phyloP scores from a whole-genome alignment of 306 rosid genomes.

The Vicia villosa region DNA sequence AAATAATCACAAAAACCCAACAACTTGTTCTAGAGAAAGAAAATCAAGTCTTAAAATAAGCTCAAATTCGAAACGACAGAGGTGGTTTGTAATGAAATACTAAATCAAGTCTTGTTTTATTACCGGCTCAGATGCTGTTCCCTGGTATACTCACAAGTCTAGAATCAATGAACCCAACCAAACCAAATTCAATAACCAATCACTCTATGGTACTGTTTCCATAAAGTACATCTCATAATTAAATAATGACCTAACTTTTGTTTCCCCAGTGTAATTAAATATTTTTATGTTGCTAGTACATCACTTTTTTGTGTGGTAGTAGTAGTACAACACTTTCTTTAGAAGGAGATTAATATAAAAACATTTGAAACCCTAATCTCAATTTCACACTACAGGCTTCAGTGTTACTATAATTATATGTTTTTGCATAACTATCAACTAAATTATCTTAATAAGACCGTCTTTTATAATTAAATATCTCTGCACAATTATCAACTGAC shows the following conservation, averaged over 20 bases:
- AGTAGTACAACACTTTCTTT: background rate
- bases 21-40: background rate
- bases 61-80: conserved; percentile 19
- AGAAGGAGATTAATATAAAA: background rate
- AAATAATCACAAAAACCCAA: background rate
- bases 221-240: conserved; percentile 39
- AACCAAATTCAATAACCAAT: conserved; percentile 30
- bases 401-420: too few species aligned
- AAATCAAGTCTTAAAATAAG: background rate
- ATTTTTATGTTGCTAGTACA: conserved; percentile 8
- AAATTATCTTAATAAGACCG: too few species aligned
- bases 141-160: conserved; percentile 40
- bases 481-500: too few species aligned
- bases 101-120: conserved; percentile 28
- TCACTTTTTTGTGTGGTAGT: background rate
- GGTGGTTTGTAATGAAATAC: conserved; percentile 15
- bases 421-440: too few species aligned
- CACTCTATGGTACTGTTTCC: conserved; percentile 30
- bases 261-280: conserved; percentile 23
- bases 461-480: too few species aligned
- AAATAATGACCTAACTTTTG: conserved; percentile 32
- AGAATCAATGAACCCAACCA: conserved; percentile 41
- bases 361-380: background rate
- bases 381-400: too few species aligned
- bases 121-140: conserved; percentile 35